Evolutionary conservation across 2,329 filamentous ascomycete genomes (phyloP).

Genomic region (Epichloe amarillans): DNA sequence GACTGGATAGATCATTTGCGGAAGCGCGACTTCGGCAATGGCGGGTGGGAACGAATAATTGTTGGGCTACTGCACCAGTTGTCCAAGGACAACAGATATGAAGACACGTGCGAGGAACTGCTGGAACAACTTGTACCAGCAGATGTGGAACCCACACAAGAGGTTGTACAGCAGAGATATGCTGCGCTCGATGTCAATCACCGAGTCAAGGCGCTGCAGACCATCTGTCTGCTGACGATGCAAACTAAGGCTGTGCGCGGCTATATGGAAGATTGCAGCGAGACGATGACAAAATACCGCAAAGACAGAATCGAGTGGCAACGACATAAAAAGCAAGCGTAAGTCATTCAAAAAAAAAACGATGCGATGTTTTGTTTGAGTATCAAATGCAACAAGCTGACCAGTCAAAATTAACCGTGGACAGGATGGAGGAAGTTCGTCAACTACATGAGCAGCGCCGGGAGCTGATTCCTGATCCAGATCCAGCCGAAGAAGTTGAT

Average conservation of each 20-base stretch:
- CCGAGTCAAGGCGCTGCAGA: slow-evolving; percentile 67
- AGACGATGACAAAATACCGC: slow-evolving; percentile 85
- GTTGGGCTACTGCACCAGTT: slow-evolving; percentile 77
- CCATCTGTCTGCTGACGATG: slow-evolving; percentile 73
- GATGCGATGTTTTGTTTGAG: slow-evolving; percentile 2
- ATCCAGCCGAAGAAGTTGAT: slow-evolving; percentile 46
- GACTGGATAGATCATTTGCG: slow-evolving; percentile 78
- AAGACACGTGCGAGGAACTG: slow-evolving; percentile 64
- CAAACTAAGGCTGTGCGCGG: slow-evolving; percentile 76
- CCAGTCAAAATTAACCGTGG: neutral
- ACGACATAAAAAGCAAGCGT: slow-evolving; percentile 57
- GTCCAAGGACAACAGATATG: slow-evolving; percentile 58
- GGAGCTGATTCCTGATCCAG: slow-evolving; percentile 58
- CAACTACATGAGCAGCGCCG: slow-evolving; percentile 60
- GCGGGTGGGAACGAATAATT: slow-evolving; percentile 84
- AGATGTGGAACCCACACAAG: slow-evolving; percentile 58
- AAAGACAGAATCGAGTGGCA: slow-evolving; percentile 95
- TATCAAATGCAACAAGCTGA: neutral
- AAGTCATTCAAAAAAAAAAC: slow-evolving; percentile 21
- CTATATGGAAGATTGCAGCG: slow-evolving; percentile 84
- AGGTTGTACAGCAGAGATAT: slow-evolving; percentile 64
- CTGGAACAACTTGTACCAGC: slow-evolving; percentile 70
- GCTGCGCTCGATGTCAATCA: slow-evolving; percentile 67
- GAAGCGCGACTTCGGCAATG: slow-evolving; percentile 72
- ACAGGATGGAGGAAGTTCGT: slow-evolving; percentile 57